phyloP scores from a whole-genome alignment of 257 asterid genomes.

The Petunia axillaris region DNA sequence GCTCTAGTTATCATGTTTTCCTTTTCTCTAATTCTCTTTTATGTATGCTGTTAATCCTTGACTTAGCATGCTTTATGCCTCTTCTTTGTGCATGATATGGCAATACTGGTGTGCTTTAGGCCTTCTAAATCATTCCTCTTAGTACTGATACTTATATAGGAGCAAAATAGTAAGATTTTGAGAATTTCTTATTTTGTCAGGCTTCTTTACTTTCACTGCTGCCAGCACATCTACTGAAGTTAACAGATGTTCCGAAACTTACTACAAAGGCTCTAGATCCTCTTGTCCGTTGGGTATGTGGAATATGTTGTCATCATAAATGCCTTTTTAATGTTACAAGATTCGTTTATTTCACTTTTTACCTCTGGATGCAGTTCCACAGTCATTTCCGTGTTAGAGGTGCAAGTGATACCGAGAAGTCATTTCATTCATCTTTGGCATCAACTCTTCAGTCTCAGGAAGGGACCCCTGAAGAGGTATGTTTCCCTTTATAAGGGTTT shows the following conservation, averaged over 20 bases:
- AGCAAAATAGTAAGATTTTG: neutral
- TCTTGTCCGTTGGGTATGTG: constrained; percentile 82
- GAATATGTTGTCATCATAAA: neutral
- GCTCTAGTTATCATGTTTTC: neutral
- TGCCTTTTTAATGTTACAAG: constrained; percentile 29
- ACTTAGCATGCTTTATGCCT: neutral
- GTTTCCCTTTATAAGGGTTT: neutral
- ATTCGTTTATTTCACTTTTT: constrained; percentile 28
- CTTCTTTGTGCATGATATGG: constrained; percentile 4
- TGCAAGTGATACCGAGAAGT: constrained; percentile 54
- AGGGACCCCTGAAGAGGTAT: constrained; percentile 91
- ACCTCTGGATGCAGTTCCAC: constrained; percentile 62
- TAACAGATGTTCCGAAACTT: constrained; percentile 61
- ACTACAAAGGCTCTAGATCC: constrained; percentile 65
- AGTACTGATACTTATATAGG: neutral
- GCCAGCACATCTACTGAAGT: constrained; percentile 72
- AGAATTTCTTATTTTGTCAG: constrained; percentile 53
- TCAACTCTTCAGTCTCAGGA: constrained; percentile 76
- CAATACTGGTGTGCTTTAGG: neutral
- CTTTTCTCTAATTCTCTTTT: neutral
- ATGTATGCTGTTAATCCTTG: neutral
- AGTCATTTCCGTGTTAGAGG: constrained; percentile 61
- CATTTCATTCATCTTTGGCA: constrained; percentile 66
- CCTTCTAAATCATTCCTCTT: neutral
- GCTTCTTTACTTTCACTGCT: constrained; percentile 90